phyloP scores from a whole-genome alignment of 1,139 yeast genomes.

The Yamadazyma sp. region DNA sequence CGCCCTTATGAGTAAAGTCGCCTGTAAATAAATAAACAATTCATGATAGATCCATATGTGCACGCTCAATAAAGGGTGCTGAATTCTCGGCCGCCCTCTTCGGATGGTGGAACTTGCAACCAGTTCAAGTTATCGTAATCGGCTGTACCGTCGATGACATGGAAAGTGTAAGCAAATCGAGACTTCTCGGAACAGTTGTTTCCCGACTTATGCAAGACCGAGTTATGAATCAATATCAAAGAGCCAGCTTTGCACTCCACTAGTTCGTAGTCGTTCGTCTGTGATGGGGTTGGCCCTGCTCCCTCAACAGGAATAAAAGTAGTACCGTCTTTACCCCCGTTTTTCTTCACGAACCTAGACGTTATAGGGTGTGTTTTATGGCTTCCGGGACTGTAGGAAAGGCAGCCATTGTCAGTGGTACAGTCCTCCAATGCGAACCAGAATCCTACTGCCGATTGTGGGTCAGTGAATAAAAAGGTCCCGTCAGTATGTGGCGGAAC shows the following conservation, averaged over 20 bases:
- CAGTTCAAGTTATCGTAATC: slow-evolving; percentile 67
- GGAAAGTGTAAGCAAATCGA: slow-evolving; percentile 79
- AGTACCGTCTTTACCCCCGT: slow-evolving; percentile 53
- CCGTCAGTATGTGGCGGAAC: slow-evolving; percentile 84
- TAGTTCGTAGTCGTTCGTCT: slow-evolving; percentile 38
- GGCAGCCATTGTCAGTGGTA: slow-evolving; percentile 65
- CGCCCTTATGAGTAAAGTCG: slow-evolving; percentile 67
- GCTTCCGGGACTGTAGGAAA: slow-evolving; percentile 73
- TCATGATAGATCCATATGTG: background rate
- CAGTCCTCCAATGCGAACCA: slow-evolving; percentile 86
- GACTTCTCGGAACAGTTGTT: slow-evolving; percentile 55
- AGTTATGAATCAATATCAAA: slow-evolving; percentile 65
- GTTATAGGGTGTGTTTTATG: slow-evolving; percentile 58
- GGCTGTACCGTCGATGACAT: slow-evolving; percentile 65
- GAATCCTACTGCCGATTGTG: slow-evolving; percentile 72
- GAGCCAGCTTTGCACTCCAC: slow-evolving; percentile 74
- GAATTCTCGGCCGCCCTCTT: slow-evolving; percentile 61
- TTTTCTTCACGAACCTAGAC: slow-evolving; percentile 63
- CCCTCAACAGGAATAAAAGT: slow-evolving; percentile 36
- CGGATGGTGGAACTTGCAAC: slow-evolving; percentile 70
- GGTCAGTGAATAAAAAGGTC: slow-evolving; percentile 69
- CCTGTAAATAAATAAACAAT: slow-evolving; percentile 20
- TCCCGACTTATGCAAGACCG: slow-evolving; percentile 72
- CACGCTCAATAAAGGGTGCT: slow-evolving; percentile 39
- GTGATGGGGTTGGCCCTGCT: slow-evolving; percentile 17